Evolutionary conservation across 2,329 filamentous ascomycete genomes (phyloP).

Genomic region (Penicillium psychrosexuale): DNA sequence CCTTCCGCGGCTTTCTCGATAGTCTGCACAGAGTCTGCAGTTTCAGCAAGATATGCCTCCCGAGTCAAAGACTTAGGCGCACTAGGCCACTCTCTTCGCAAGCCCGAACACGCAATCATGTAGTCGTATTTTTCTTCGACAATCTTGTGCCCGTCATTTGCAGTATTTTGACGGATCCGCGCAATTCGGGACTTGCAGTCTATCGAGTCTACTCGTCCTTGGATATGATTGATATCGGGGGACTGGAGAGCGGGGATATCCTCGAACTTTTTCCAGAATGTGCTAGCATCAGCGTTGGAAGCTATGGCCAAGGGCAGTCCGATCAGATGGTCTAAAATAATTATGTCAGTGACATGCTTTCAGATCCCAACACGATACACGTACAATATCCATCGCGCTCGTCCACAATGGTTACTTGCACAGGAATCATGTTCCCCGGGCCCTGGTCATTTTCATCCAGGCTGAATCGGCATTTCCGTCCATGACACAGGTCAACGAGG

Average conservation of each 20-base stretch:
- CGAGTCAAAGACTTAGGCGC: constrained; percentile 63
- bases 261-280: constrained; percentile 4
- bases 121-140: constrained; percentile 51
- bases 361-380: constrained; percentile 27
- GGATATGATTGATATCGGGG: constrained; percentile 3
- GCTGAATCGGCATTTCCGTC: constrained; percentile 26
- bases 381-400: constrained; percentile 73
- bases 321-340: constrained; percentile 2
- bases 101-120: constrained; percentile 65
- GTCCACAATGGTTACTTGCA: constrained; percentile 66
- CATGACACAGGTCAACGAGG: constrained; percentile 62
- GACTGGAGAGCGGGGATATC: constrained; percentile 5
- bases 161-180: neutral
- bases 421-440: constrained; percentile 39
- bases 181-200: constrained; percentile 5
- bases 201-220: constrained; percentile 3
- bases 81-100: constrained; percentile 66
- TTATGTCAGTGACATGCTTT: neutral
- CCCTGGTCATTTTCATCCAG: constrained; percentile 41
- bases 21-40: neutral
- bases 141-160: constrained; percentile 1
- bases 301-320: constrained; percentile 3
- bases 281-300: constrained; percentile 1
- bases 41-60: constrained; percentile 55
- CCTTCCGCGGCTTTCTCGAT: neutral